Conservation (phyloP, 2,329 filamentous ascomycete genomes). For the Sporothrix humicola region DNA sequence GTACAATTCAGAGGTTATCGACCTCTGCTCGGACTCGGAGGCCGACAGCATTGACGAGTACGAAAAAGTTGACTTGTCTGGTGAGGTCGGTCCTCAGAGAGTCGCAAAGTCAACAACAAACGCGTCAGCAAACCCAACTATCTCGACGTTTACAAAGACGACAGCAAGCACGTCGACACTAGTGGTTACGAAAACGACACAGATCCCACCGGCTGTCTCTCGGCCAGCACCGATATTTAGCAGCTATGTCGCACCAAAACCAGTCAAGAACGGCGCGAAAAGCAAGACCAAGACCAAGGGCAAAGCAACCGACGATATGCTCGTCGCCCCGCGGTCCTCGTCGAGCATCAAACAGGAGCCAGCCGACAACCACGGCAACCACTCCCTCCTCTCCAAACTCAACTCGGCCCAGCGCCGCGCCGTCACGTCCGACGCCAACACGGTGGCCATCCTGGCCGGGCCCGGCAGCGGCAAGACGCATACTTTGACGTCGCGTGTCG, state of each 20-base stretch:
- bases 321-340: neutral
- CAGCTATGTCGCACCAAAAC: neutral
- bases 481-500: slow-evolving; percentile 89
- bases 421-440: slow-evolving; percentile 58
- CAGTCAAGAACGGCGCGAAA: neutral
- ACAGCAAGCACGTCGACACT: no score
- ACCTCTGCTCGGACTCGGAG: slow-evolving; percentile 32
- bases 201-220: neutral
- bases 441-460: slow-evolving; percentile 70
- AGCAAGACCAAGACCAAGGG: no score
- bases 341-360: neutral
- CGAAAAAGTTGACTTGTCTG: neutral
- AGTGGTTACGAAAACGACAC: neutral
- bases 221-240: slow-evolving; percentile 2
- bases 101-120: neutral
- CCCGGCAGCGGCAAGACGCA: slow-evolving; percentile 88
- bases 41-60: neutral
- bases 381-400: slow-evolving; percentile 50
- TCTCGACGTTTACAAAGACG: slow-evolving; percentile 10
- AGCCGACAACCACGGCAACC: slow-evolving; percentile 3
- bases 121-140: neutral
- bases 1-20: slow-evolving; percentile 25
- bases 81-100: neutral
- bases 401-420: slow-evolving; percentile 63
- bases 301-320: neutral